These are phyloP conservation scores for Calonectria honghensis DNA, from an alignment of 2,329 filamentous ascomycete species.

Conservation along the genomic window DNA sequence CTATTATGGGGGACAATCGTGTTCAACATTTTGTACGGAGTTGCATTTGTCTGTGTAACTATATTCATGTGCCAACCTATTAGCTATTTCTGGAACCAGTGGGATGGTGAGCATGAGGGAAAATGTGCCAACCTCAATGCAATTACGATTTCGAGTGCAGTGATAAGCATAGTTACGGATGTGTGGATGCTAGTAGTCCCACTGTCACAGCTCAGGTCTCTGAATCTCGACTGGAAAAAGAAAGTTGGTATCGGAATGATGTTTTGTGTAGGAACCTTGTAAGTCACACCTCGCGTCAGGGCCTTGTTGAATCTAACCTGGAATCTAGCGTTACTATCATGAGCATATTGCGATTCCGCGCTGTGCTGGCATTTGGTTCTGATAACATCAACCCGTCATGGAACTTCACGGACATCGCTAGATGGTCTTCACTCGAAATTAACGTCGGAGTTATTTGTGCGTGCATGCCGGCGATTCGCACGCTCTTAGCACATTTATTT, in stretches of 20 bases:
- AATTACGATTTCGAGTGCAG: slow-evolving; percentile 71
- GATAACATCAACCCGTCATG: slow-evolving; percentile 57
- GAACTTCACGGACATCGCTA: slow-evolving; percentile 56
- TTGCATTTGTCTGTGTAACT: slow-evolving; percentile 64
- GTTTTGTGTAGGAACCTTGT: slow-evolving; percentile 71
- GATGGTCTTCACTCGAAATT: slow-evolving; percentile 63
- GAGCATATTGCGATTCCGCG: no score
- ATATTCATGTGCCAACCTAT: slow-evolving; percentile 72
- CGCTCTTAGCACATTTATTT: slow-evolving; percentile 61
- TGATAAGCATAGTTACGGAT: slow-evolving; percentile 71
- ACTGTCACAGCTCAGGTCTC: slow-evolving; percentile 63
- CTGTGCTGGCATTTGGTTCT: no score
- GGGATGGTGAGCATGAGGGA: slow-evolving; percentile 68
- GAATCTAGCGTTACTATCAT: no score
- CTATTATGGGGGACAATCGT: no score
- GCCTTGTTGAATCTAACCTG: no score
- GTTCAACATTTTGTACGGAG: slow-evolving; percentile 57
- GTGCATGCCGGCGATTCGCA: slow-evolving; percentile 61
- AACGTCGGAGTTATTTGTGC: slow-evolving; percentile 63
- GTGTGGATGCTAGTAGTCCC: slow-evolving; percentile 72
- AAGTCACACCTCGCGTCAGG: slow-evolving; percentile 44
- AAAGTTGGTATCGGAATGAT: slow-evolving; percentile 61
- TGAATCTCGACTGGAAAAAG: slow-evolving; percentile 68
- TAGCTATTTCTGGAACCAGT: slow-evolving; percentile 70
- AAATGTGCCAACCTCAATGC: slow-evolving; percentile 69